Conservation (phyloP, 495 filamentous ascomycete genomes). For the Hamigera avellanea region DNA sequence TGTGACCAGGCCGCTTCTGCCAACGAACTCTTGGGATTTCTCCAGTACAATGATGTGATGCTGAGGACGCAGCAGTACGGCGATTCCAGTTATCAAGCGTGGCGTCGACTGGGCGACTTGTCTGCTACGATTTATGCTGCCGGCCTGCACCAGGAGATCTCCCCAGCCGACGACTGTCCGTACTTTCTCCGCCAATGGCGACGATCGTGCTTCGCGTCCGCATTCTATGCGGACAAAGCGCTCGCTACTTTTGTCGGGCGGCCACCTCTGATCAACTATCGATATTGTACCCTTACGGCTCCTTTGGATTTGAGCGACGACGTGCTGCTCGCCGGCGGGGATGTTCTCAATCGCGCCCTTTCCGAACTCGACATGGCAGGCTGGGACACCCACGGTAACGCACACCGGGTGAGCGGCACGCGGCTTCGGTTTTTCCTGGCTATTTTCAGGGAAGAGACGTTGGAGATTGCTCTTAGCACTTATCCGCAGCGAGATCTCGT, state of each 20-base stretch:
- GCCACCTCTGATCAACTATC: slow-evolving; percentile 42
- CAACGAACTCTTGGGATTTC: slow-evolving; percentile 36
- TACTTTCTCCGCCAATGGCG: slow-evolving; percentile 41
- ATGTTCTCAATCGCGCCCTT: slow-evolving; percentile 28
- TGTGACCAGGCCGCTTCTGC: slow-evolving; percentile 33
- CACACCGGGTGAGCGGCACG: slow-evolving; percentile 27
- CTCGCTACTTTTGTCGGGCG: slow-evolving; percentile 44
- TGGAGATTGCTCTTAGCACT: slow-evolving; percentile 46
- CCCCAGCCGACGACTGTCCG: slow-evolving; percentile 29
- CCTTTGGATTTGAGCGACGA: slow-evolving; percentile 48
- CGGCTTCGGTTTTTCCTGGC: slow-evolving; percentile 40
- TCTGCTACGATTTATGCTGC: slow-evolving; percentile 42
- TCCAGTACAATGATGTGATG: slow-evolving; percentile 32
- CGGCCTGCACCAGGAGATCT: slow-evolving; percentile 44
- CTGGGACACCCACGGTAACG: slow-evolving; percentile 36
- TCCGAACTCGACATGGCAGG: slow-evolving; percentile 37
- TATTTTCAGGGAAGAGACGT: slow-evolving; percentile 42
- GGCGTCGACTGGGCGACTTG: slow-evolving; percentile 41
- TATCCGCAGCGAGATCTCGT: slow-evolving; percentile 25
- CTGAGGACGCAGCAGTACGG: slow-evolving; percentile 36
- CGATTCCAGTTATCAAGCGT: slow-evolving; percentile 43
- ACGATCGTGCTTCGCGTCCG: slow-evolving; percentile 39
- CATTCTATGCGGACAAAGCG: slow-evolving; percentile 40
- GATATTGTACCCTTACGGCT: slow-evolving; percentile 41
- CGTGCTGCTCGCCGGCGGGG: slow-evolving; percentile 34